Conservation (phyloP, 139 green algal genomes). For the Chlorella sp. region DNA sequence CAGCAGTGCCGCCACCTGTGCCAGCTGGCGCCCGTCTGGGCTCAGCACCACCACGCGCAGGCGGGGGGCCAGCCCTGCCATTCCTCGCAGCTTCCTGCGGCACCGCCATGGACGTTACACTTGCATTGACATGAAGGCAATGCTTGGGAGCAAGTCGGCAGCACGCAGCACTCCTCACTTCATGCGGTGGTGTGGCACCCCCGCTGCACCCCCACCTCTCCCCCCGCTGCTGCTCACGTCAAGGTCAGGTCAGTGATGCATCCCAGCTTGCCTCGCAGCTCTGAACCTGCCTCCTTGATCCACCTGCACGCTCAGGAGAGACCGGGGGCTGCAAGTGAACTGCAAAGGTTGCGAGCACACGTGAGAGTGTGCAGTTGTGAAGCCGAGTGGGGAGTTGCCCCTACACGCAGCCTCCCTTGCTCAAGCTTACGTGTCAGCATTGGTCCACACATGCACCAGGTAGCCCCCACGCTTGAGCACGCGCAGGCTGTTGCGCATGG, state of each 20-base stretch:
- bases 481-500: background rate
- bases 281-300: conserved; percentile 1
- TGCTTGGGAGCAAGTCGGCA: background rate
- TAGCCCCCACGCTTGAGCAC: conserved; percentile 2
- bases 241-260: background rate
- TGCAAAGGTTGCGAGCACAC: background rate
- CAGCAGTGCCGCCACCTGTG: background rate
- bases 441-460: conserved; percentile 24
- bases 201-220: background rate
- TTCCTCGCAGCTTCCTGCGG: conserved; percentile 1
- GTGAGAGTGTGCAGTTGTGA: background rate
- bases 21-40: conserved; percentile 3
- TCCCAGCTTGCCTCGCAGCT: background rate
- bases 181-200: background rate
- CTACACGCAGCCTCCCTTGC: too few species aligned
- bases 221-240: background rate
- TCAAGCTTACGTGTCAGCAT: conserved; percentile 12
- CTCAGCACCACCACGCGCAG: background rate
- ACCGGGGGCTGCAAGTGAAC: background rate
- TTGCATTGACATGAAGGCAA: too few species aligned
- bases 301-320: background rate
- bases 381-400: background rate
- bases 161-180: background rate
- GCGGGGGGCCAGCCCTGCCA: background rate
- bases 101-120: too few species aligned